Base-by-base conservation (phyloP, 2,329 filamentous ascomycete species). In the Hymenoscyphus fructigenus region DNA sequence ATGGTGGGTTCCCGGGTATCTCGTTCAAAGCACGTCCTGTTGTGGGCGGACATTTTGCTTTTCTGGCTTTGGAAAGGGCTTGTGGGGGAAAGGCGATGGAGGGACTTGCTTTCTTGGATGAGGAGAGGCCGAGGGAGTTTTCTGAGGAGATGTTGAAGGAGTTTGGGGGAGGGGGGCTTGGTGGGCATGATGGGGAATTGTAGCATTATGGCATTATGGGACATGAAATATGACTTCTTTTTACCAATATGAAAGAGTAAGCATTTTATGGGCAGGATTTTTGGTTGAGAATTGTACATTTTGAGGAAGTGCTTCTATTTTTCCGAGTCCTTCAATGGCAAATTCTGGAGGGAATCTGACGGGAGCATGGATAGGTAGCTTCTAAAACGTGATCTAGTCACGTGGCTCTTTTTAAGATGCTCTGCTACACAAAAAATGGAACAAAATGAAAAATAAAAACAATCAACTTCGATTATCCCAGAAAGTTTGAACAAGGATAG, bases 31-130 rank as follows among this genome's bases (percentile, higher is more conserved):
- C 92, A 1, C 80, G 92, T 53, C 92, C 92, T 0, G 92, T 96
- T 4, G 88, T 94, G 17, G 92, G 92, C 15, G 92, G 90, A 0
- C 91, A 95, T 79, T 96, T 95, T 81, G 89, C 91, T 1, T 92
- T 93, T 74, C 79, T 96, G 75, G 89, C 91, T n/a, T 79, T 96
- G 57, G 89, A 92, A 78, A 84, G 89, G 72, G 91, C 91, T 28
- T 96, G 92, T 79, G 88, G 85, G 1, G 91, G 91, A 2, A 83
- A 82, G 68, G 89, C 89, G 2, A 81, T 85, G 70, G 80, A 84
- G 23, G 86, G 83, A 0, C 77, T 91, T 64, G 72, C 72, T 34
- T 85, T 84, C 69, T 72, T 86, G 59, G 78, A 85, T 66, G 73
- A 79, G 62, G 72, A 69, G 41, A 61, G 66, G 14, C 59, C 65